A percentile compares a stretch with the other conserved stretches of the same genome.
These are phyloP conservation scores for Phytomonas sp. DNA, from an alignment of 208 protist species.

Conservation along the genomic window DNA sequence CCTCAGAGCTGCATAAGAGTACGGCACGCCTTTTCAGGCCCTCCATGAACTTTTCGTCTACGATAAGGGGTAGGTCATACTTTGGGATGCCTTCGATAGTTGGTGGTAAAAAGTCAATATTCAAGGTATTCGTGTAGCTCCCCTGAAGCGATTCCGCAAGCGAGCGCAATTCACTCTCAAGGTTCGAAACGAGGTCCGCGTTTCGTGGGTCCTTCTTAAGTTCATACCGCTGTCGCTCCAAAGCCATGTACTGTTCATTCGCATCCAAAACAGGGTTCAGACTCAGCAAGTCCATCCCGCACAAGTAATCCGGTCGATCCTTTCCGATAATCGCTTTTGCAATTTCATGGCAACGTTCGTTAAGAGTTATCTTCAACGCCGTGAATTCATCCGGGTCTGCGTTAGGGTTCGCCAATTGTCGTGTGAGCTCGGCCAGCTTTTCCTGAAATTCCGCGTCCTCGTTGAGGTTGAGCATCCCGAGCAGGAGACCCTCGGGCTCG, in stretches of 20 bases:
- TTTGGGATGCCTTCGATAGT: slow-evolving; percentile 35
- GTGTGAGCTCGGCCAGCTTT: slow-evolving; percentile 18
- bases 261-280: slow-evolving; percentile 47
- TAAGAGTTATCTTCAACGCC: slow-evolving; percentile 29
- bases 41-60: slow-evolving; percentile 19
- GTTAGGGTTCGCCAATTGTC: slow-evolving; percentile 23
- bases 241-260: slow-evolving; percentile 32
- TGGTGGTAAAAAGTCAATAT: slow-evolving; percentile 30
- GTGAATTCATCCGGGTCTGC: slow-evolving; percentile 25
- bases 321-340: slow-evolving; percentile 28
- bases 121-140: slow-evolving; percentile 8
- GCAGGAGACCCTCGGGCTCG: slow-evolving; percentile 27
- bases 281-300: slow-evolving; percentile 23
- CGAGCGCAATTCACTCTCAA: slow-evolving; percentile 32
- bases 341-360: slow-evolving; percentile 33
- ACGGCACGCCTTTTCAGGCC: slow-evolving; percentile 18
- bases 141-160: slow-evolving; percentile 18
- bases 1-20: slow-evolving; percentile 14
- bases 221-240: slow-evolving; percentile 27
- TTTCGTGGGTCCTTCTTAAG: slow-evolving; percentile 60
- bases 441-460: slow-evolving; percentile 32
- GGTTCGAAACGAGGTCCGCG: slow-evolving; percentile 24
- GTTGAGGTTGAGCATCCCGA: slow-evolving; percentile 24
- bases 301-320: slow-evolving; percentile 36
- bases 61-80: slow-evolving; percentile 21